Conservation (phyloP, 306 rosid species). For the Cucumis hystrix region DNA sequence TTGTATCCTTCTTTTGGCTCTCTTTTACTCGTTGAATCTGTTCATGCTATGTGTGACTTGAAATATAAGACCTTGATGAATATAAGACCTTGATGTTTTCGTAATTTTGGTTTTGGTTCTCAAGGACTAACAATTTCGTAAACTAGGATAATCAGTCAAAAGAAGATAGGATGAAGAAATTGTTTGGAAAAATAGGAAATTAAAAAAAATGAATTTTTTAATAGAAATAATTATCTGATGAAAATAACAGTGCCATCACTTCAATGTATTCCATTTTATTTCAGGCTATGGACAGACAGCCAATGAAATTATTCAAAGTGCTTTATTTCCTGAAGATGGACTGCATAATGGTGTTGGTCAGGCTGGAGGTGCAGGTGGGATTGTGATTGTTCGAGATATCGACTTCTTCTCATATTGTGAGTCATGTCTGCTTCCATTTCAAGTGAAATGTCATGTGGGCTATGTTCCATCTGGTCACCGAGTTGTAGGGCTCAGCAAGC, state of each 20-base stretch:
- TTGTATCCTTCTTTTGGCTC: neutral
- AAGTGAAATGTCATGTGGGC: conserved; percentile 83
- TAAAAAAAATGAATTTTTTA: neutral
- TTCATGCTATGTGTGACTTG: neutral
- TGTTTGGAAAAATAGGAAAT: neutral
- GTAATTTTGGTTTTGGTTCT: neutral
- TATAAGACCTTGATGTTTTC: neutral
- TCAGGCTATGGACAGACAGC: conserved; percentile 67
- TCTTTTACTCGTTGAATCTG: neutral
- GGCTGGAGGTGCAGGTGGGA: conserved; percentile 95
- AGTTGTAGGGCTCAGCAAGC: conserved; percentile 89
- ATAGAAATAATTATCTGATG: neutral
- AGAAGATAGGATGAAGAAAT: neutral
- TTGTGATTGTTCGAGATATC: conserved; percentile 81
- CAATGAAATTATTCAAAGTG: conserved; percentile 79
- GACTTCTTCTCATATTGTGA: conserved; percentile 84
- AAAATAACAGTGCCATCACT: neutral
- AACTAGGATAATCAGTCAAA: neutral
- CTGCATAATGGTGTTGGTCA: conserved; percentile 57
- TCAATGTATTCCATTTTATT: neutral
- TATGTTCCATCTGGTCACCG: conserved; percentile 76
- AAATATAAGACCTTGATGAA: neutral
- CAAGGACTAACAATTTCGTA: neutral
- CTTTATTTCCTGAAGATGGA: conserved; percentile 93
- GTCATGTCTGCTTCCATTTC: conserved; percentile 92